phyloP scores from a whole-genome alignment of 2,329 filamentous ascomycete species.

The Penicillium sp. region DNA sequence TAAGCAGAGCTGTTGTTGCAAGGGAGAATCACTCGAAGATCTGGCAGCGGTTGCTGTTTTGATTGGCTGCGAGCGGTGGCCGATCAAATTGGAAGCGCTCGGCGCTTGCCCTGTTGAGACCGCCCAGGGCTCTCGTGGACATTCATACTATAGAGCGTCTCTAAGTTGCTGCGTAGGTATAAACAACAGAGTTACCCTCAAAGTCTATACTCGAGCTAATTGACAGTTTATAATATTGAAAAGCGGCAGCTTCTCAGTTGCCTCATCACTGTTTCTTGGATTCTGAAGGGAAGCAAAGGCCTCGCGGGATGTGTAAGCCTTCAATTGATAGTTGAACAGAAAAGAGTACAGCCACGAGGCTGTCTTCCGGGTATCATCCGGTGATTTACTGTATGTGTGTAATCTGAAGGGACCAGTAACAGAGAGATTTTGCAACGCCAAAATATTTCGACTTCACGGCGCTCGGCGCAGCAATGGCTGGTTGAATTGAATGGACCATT shows the following conservation, averaged over 20 bases:
- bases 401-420: too few species aligned
- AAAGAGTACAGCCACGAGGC: neutral
- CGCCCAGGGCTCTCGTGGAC: neutral
- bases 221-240: neutral
- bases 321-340: neutral
- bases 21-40: constrained; percentile 26
- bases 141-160: neutral
- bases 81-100: constrained; percentile 23
- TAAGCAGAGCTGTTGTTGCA: constrained; percentile 19
- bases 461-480: too few species aligned
- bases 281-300: neutral
- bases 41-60: constrained; percentile 9
- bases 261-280: neutral
- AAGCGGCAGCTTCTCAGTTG: too few species aligned
- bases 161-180: neutral
- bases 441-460: too few species aligned
- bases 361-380: neutral
- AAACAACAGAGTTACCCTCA: neutral
- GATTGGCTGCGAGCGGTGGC: constrained; percentile 23
- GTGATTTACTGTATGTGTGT: too few species aligned
- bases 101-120: constrained; percentile 15
- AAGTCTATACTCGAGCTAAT: neutral
- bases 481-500: neutral
- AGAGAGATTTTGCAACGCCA: too few species aligned
- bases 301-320: neutral